Conservation (phyloP, 345 rosid genomes). For the Heritiera littoralis region DNA sequence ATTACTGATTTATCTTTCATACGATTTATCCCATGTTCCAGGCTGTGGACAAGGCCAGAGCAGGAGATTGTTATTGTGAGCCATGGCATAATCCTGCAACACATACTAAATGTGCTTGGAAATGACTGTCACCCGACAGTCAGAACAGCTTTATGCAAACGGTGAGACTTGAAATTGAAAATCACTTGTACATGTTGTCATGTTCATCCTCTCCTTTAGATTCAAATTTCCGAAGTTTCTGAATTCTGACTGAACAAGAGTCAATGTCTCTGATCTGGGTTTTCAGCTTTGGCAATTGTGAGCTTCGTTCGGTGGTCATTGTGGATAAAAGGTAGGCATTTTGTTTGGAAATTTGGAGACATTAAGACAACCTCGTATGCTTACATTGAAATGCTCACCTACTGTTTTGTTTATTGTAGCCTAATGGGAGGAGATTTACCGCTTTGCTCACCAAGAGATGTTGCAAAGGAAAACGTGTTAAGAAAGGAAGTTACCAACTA, state of each 20-base stretch:
- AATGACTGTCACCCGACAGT: slow-evolving; percentile 36
- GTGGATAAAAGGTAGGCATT: slow-evolving; percentile 40
- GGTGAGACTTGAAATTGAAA: slow-evolving; percentile 26
- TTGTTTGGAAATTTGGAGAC: neutral
- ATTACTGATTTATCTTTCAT: neutral
- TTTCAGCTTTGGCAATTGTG: slow-evolving; percentile 59
- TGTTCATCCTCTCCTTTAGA: neutral
- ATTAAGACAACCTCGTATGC: neutral
- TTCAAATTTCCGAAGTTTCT: neutral
- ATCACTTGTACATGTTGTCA: too few species aligned
- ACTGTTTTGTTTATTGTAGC: slow-evolving; percentile 22
- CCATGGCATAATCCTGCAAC: slow-evolving; percentile 67
- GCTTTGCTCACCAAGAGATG: neutral
- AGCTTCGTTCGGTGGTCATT: slow-evolving; percentile 52
- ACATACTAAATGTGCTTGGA: slow-evolving; percentile 46
- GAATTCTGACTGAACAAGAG: neutral
- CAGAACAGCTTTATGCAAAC: slow-evolving; percentile 32
- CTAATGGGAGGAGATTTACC: slow-evolving; percentile 25
- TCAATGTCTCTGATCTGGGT: neutral
- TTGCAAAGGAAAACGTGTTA: neutral
- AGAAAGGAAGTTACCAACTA: slow-evolving; percentile 24
- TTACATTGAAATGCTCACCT: neutral
- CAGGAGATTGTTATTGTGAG: slow-evolving; percentile 78
- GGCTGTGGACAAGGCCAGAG: slow-evolving; percentile 80
- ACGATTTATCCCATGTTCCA: slow-evolving; percentile 14